These are phyloP conservation scores for Quercus cerris DNA, from an alignment of 306 rosid genomes.

Conservation along the genomic window DNA sequence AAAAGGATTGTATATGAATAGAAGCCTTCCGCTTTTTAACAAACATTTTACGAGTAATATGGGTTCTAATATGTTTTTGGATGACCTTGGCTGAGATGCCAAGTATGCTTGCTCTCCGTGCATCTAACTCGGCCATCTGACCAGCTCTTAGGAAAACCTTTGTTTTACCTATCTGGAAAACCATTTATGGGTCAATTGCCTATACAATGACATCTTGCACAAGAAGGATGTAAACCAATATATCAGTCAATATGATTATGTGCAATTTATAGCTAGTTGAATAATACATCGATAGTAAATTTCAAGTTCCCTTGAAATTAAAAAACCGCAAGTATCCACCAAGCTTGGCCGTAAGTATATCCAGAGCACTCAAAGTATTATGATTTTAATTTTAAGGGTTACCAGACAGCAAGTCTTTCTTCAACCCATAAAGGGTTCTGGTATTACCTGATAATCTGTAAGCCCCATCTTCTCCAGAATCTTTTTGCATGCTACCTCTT, in stretches of 20 bases:
- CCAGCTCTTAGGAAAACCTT: constrained; percentile 79
- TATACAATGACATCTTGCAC: constrained; percentile 12
- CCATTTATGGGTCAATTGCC: constrained; percentile 17
- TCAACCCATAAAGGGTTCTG: constrained; percentile 10
- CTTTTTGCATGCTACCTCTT: constrained; percentile 56
- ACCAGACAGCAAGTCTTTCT: not conserved
- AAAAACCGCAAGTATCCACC: constrained; percentile 9
- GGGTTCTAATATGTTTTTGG: constrained; percentile 50
- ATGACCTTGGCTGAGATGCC: constrained; percentile 55
- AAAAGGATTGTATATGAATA: constrained; percentile 54
- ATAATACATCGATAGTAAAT: constrained; percentile 12
- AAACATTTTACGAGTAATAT: constrained; percentile 37
- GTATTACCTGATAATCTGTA: constrained; percentile 77
- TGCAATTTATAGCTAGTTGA: not conserved
- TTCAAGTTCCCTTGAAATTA: constrained; percentile 3
- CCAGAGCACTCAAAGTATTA: constrained; percentile 5
- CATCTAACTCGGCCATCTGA: constrained; percentile 91
- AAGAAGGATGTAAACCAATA: constrained; percentile 3
- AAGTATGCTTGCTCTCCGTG: constrained; percentile 49
- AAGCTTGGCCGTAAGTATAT: not conserved
- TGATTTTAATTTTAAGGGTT: constrained; percentile 7
- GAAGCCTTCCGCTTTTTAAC: constrained; percentile 40
- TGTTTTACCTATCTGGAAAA: constrained; percentile 73
- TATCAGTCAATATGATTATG: constrained; percentile 1
- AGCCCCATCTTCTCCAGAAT: constrained; percentile 72